Percentiles rank a stretch among this genome's conserved stretches.
Conservation (phyloP, 192 early-diverging fungal genomes). For the Ramicandelaber brevisporus region DNA sequence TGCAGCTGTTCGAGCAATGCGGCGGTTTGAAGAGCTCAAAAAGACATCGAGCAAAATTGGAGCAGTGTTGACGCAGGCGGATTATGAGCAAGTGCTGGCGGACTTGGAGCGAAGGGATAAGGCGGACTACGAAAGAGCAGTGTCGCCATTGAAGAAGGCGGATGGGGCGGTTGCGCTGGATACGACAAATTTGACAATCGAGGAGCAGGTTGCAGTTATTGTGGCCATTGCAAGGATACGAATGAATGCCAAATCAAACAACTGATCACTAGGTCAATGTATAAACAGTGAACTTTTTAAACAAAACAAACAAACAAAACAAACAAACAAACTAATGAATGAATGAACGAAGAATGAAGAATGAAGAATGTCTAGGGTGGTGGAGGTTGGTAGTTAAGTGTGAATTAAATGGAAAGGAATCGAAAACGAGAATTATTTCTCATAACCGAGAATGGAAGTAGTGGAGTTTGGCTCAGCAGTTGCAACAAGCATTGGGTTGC, state of each 20-base stretch:
- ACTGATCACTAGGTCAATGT: too few species aligned
- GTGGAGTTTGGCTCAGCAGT: too few species aligned
- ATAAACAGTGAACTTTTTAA: too few species aligned
- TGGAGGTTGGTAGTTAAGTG: too few species aligned
- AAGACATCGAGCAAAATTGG: conserved; percentile 3
- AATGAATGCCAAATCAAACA: conserved; percentile 13
- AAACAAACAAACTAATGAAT: too few species aligned
- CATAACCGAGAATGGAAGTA: too few species aligned
- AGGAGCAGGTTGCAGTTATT: conserved; percentile 38
- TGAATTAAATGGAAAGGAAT: too few species aligned
- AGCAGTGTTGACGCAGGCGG: neutral
- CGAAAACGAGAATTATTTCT: too few species aligned
- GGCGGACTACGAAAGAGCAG: conserved; percentile 28
- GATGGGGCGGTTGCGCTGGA: conserved; percentile 44
- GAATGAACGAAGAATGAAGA: too few species aligned
- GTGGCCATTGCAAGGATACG: conserved; percentile 18
- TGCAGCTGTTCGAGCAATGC: conserved; percentile 30
- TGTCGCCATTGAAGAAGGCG: conserved; percentile 44
- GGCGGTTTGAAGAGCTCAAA: conserved; percentile 33
- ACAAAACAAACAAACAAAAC: too few species aligned
- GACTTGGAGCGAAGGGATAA: conserved; percentile 41
- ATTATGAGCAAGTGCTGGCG: conserved; percentile 18
- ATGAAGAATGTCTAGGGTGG: too few species aligned
- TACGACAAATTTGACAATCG: conserved; percentile 36
- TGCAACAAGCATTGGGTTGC: too few species aligned